Base-by-base conservation (phyloP, 1,284 basidiomycete species). In the Ceratorhiza oryzae-sativae region DNA sequence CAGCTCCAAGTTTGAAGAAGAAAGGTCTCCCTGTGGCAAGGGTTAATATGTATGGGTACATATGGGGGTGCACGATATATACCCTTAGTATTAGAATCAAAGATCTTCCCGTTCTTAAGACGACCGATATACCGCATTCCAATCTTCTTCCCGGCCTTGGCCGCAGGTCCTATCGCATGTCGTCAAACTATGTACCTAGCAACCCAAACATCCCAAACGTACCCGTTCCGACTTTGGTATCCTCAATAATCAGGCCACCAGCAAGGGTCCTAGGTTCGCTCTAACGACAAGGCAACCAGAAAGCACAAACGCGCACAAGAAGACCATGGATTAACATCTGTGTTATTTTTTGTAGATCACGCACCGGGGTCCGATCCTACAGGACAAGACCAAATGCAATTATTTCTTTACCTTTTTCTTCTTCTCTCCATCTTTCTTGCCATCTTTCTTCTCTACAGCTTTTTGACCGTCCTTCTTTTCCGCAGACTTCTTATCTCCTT, bases 71-170 rank as follows among this genome's bases (percentile, higher is more conserved):
- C 25, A 27, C 6, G 10, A 36, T 9, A 36, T 42, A 36, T 30
- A 60, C 96, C 96, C 79, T 89, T 90, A 74, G 87, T 90, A 82
- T 97, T 97, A 79, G 88, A 84, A 82, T 98, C 96, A 77, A 98
- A 98, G 53, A 91, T 80, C 80, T 92, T 94, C 76, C 94, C 95
- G 79, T 91, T 90, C 75, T 83, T 82, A 56, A 98, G 86, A 83
- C 95, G 96, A 77, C 94, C 96, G 76, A 95, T 88, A 80, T 96
- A 96, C 67, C 94, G 86, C 92, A 98, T 94, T 74, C 84, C 85
- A 70, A 98, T 86, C 72, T 85, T 89, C 82, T 91, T 89, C 53
- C 96, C 96, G 71, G 88, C 86, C 85, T 97, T 97, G 41, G 93
- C 95, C 77, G 84, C 84, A 39, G 91, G 89, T 23, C 96, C 62